Evolutionary conservation across 768 basidiomycete genomes (phyloP), one percentile per base, ranked within the genome.

Genomic region (Favolaschia claudopus): DNA sequence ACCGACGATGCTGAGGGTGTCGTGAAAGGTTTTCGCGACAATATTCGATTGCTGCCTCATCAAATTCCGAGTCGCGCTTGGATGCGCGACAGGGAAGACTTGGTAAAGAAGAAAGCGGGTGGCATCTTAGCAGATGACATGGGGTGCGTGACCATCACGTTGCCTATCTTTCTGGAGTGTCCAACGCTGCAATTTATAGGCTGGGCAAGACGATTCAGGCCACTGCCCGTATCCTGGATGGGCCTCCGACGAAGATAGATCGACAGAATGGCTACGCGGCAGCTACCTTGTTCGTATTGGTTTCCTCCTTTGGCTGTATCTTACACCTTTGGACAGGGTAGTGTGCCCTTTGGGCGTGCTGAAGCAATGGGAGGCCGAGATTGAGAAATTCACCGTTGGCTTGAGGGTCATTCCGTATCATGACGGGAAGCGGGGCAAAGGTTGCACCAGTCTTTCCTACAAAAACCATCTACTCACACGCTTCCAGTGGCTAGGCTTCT

Each of bases 91-190:
- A 82, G 96, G 24, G 96, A 99, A 74, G 76, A 82, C 63, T 34
- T 69, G 3, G 72, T 81, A 7, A 87, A 85, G 34, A 92, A 92
- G 74, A 86, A 88, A 67, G 78, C 69, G 7, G 96, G 96, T 3
- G 96, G 96, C 0, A 93, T 98, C 62, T 77, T 97, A 6, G 95
- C 94, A 5, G 95, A 98, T 71, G 92, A 92, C 67, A 93, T 92
- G 89, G 92, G 91, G 90, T 90, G 65, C 44, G 81, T n/a, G 15
- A 38, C 40, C 9, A 7, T 17, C 24, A 9, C 33, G 65, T n/a
- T 42, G 28, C 17, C 6, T 44, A 37, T 27, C 5, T 36, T 22
- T 22, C 7, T 4, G 37, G 24, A 27, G 13, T 28, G 15, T 48
- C 56, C 20, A 36, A 67, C 29, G 13, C 39, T 49, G 53, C 28